A percentile compares a stretch with the other conserved stretches of the same genome.
phyloP scores from a whole-genome alignment of 169 alveolate genomes.

The Eimeria acervulina region DNA sequence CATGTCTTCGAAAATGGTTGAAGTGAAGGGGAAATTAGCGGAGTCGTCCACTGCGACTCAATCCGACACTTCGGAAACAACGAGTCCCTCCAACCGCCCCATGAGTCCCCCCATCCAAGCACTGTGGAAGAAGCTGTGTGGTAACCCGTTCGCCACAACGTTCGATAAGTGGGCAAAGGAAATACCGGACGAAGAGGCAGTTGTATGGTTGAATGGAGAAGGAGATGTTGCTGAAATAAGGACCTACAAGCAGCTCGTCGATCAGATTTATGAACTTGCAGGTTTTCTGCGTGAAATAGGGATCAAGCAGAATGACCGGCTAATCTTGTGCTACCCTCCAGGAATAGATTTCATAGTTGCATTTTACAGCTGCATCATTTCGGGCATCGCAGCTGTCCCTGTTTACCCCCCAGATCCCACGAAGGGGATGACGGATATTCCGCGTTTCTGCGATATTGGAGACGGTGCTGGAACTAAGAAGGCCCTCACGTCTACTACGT shows the following conservation, averaged over 20 bases:
- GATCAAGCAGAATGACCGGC: slow-evolving; percentile 84
- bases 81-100: slow-evolving; percentile 69
- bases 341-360: slow-evolving; percentile 88
- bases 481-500: slow-evolving; percentile 84
- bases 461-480: slow-evolving; percentile 83
- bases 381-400: slow-evolving; percentile 89
- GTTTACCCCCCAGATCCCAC: slow-evolving; percentile 90
- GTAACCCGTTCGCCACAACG: slow-evolving; percentile 68
- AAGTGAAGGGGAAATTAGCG: slow-evolving; percentile 46
- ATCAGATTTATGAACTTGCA: slow-evolving; percentile 76
- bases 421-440: slow-evolving; percentile 86
- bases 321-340: slow-evolving; percentile 87
- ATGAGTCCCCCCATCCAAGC: slow-evolving; percentile 75
- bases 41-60: slow-evolving; percentile 67
- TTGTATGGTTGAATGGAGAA: slow-evolving; percentile 82
- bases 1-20: slow-evolving; percentile 33
- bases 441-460: slow-evolving; percentile 88
- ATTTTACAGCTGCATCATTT: slow-evolving; percentile 85
- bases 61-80: slow-evolving; percentile 68
- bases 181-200: slow-evolving; percentile 71
- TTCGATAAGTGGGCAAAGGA: slow-evolving; percentile 43
- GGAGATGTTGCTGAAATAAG: slow-evolving; percentile 60
- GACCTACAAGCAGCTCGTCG: slow-evolving; percentile 82
- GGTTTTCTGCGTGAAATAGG: slow-evolving; percentile 82
- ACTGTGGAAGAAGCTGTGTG: slow-evolving; percentile 72